Percentiles rank a stretch among this genome's conserved stretches.
These are phyloP conservation scores for Xerocomus minutiporus DNA, from an alignment of 1,284 basidiomycete species.

Conservation along the genomic window DNA sequence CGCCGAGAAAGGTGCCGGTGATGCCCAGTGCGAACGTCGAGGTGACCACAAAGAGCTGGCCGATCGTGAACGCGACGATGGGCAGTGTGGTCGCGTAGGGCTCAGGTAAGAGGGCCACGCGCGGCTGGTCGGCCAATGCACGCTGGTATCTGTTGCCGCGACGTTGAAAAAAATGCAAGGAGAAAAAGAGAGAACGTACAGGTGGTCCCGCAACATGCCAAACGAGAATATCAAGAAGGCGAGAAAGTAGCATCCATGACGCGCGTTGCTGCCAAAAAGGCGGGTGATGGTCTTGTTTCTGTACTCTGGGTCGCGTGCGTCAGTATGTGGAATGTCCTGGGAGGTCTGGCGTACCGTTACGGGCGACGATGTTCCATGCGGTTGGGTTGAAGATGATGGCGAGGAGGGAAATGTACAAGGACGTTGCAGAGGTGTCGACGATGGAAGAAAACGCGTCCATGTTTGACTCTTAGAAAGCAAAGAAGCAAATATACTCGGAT, in stretches of 20 bases:
- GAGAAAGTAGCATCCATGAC: slow-evolving; percentile 84
- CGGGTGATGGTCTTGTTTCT: slow-evolving; percentile 83
- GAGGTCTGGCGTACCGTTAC: slow-evolving; percentile 60
- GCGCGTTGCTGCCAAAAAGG: slow-evolving; percentile 69
- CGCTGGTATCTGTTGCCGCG: slow-evolving; percentile 53
- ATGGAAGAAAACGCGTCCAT: slow-evolving; percentile 24
- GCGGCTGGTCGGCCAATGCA: slow-evolving; percentile 73
- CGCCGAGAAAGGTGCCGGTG: slow-evolving; percentile 92
- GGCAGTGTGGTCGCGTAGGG: slow-evolving; percentile 63
- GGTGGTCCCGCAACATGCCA: slow-evolving; percentile 79
- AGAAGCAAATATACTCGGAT: not conserved
- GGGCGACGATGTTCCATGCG: slow-evolving; percentile 94
- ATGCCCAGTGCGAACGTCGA: slow-evolving; percentile 91
- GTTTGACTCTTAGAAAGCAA: not conserved
- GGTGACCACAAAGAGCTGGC: slow-evolving; percentile 80
- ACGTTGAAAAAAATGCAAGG: not conserved
- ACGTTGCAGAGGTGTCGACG: slow-evolving; percentile 61
- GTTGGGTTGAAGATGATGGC: slow-evolving; percentile 85
- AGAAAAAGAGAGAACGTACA: slow-evolving; percentile 49
- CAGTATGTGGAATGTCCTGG: not conserved
- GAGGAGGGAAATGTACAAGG: slow-evolving; percentile 60
- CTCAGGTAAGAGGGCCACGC: slow-evolving; percentile 50
- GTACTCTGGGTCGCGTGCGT: slow-evolving; percentile 60
- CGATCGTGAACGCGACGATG: slow-evolving; percentile 59
- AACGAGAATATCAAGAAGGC: slow-evolving; percentile 87